phyloP scores from a whole-genome alignment of 2,329 filamentous ascomycete genomes.

The Fusarium nisikadoi region DNA sequence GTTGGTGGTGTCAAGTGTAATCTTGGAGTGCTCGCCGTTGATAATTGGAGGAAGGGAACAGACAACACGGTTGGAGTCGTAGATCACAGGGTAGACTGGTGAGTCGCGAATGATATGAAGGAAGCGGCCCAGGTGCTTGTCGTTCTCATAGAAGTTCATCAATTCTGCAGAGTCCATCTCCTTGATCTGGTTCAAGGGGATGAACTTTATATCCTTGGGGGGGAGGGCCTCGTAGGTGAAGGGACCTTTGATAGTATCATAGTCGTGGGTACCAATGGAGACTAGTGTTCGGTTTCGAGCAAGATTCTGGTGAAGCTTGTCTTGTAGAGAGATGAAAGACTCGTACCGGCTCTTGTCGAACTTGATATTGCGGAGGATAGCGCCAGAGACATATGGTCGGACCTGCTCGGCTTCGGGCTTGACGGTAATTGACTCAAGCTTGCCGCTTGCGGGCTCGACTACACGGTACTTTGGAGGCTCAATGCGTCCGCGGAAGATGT shows the following conservation, averaged over 20 bases:
- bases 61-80: conserved; percentile 85
- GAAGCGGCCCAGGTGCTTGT: conserved; percentile 90
- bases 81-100: conserved; percentile 94
- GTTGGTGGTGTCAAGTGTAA: conserved; percentile 88
- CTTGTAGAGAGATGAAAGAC: conserved; percentile 96
- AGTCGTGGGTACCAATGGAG: conserved; percentile 96
- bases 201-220: conserved; percentile 92
- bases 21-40: conserved; percentile 97
- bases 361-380: conserved; percentile 88
- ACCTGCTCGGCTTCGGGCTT: conserved; percentile 79
- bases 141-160: conserved; percentile 95
- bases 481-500: conserved; percentile 86
- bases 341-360: conserved; percentile 94
- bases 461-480: conserved; percentile 83
- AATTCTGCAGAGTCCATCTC: conserved; percentile 88
- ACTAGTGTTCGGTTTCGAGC: conserved; percentile 92
- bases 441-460: conserved; percentile 75
- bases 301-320: conserved; percentile 97
- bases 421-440: conserved; percentile 84
- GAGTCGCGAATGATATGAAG: conserved; percentile 95
- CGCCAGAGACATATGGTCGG: conserved; percentile 87
- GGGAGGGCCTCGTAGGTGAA: conserved; percentile 95
- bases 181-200: conserved; percentile 89
- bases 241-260: conserved; percentile 91
- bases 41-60: conserved; percentile 98